These are phyloP conservation scores for Cucurbita ficifolia DNA, from an alignment of 306 rosid genomes.

Conservation along the genomic window DNA sequence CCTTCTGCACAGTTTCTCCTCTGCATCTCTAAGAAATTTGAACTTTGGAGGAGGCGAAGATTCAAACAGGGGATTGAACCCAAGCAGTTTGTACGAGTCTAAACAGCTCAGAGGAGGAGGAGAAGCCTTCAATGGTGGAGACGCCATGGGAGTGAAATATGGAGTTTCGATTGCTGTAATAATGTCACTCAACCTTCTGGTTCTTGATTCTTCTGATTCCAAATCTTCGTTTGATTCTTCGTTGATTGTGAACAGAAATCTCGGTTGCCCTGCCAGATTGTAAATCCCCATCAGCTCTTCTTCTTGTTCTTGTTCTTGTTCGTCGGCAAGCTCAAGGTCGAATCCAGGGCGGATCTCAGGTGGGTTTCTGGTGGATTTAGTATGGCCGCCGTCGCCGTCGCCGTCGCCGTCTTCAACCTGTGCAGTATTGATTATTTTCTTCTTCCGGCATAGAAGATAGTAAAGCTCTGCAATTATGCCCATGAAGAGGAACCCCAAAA, in stretches of 20 bases:
- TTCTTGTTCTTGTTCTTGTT: conserved; percentile 10
- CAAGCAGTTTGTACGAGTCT: conserved; percentile 42
- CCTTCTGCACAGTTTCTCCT: conserved; percentile 51
- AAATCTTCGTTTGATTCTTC: conserved; percentile 78
- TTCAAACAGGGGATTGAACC: conserved; percentile 73
- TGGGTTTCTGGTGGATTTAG: neutral
- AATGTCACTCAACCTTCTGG: conserved; percentile 55
- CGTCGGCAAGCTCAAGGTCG: conserved; percentile 37
- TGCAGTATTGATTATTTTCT: neutral
- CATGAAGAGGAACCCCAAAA: neutral
- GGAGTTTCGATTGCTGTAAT: conserved; percentile 31
- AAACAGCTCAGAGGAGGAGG: conserved; percentile 24
- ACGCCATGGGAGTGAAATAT: conserved; percentile 34
- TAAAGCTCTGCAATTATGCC: conserved; percentile 1
- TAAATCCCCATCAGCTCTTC: conserved; percentile 77
- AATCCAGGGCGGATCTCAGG: conserved; percentile 17
- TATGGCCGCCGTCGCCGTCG: too few relatives aligned
- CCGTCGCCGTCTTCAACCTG: neutral
- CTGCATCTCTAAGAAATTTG: conserved; percentile 83
- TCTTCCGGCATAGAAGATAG: neutral
- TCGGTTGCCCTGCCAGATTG: conserved; percentile 67
- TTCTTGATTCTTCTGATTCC: conserved; percentile 68
- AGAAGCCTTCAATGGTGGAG: conserved; percentile 33
- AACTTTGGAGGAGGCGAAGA: conserved; percentile 82
- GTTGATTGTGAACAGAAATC: conserved; percentile 72